Base-by-base conservation (phyloP, 305 asterid species). In the Nicotiana rustica region DNA sequence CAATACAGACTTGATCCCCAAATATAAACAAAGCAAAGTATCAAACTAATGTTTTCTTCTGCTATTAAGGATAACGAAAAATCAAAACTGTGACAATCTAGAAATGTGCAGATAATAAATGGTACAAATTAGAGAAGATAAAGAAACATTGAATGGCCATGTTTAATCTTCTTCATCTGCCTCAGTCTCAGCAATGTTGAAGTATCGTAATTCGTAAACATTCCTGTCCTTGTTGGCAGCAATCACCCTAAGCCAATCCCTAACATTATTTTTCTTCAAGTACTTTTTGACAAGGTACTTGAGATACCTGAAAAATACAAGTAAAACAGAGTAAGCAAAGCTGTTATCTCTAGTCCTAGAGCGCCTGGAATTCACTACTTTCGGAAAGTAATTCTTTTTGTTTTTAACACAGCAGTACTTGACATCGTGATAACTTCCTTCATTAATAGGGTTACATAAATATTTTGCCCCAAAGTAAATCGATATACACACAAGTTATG, bases 101-200 rank as follows among this genome's bases (percentile, higher is more conserved):
- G 61, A 19, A 13, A 47, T 71, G 19, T 19, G 38, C 14, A 47
- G 61, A 21, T 31, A 47, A 47, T 61, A 41, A 41, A 36, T 36
- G 36, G 59, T 10, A 18, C 59, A 70, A 41, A 19, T 19, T 13
- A 15, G 38, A 17, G 29, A 41, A 70, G 36, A 70, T 44, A 19
- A 44, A 70, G 18, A 1, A 10, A 44, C 35, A 70, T 12, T 5
- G 60, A 19, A 44, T 41, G 60, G 13, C 6, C 57, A 62, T 44
- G 52, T 79, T 52, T 84, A 94, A 21, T 94, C 98, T 88, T 94
- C 97, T 29, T 92, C 98, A 77, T 94, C 98, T 8, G 88, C 97
- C 87, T 93, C 98, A 78, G 90, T 91, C 85, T 94, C 98, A 3
- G 97, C 98, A 85, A 94, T 94, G 92, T 94, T 94, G 90, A 94